A percentile compares a stretch with the other conserved stretches of the same genome.
Evolutionary conservation across 164 flowering plant genomes (phyloP).

Genomic region (Hamamelis virginiana): DNA sequence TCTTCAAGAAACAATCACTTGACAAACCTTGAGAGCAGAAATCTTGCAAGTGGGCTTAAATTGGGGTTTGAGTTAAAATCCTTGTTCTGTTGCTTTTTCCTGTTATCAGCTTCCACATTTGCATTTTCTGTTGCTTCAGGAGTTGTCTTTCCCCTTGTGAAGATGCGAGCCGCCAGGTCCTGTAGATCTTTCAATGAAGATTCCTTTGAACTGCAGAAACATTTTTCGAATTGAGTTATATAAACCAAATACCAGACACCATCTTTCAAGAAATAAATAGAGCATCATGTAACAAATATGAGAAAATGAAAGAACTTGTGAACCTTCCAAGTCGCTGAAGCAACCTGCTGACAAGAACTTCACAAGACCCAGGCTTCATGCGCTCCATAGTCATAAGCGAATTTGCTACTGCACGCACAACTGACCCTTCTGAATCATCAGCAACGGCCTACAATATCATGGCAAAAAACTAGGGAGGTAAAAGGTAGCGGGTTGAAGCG

Average conservation of each 20-base stretch:
- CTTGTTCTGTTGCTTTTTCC: conserved; percentile 51
- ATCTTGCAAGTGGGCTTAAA: conserved; percentile 83
- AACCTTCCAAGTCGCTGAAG: conserved; percentile 84
- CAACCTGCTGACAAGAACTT: conserved; percentile 61
- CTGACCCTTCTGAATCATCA: conserved; percentile 64
- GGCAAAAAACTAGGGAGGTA: neutral
- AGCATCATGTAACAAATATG: neutral
- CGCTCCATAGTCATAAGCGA: conserved; percentile 76
- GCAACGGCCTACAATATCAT: conserved; percentile 48
- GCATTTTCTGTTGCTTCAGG: conserved; percentile 30
- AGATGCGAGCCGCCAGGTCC: conserved; percentile 59
- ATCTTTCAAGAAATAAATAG: neutral
- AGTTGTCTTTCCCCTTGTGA: conserved; percentile 39
- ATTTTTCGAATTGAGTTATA: conserved; percentile 4
- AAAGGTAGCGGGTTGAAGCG: neutral
- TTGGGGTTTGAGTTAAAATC: conserved; percentile 56
- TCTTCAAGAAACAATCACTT: neutral
- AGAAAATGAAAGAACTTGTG: conserved; percentile 10
- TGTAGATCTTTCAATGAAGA: conserved; percentile 73
- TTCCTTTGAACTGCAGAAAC: conserved; percentile 68
- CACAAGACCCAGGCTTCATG: conserved; percentile 71
- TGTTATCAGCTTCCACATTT: conserved; percentile 40
- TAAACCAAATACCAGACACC: conserved; percentile 1
- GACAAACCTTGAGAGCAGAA: conserved; percentile 80
- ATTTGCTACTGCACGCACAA: conserved; percentile 45